Evolutionary conservation across 257 asterid genomes (phyloP).

Genomic region (Petunia secreta): DNA sequence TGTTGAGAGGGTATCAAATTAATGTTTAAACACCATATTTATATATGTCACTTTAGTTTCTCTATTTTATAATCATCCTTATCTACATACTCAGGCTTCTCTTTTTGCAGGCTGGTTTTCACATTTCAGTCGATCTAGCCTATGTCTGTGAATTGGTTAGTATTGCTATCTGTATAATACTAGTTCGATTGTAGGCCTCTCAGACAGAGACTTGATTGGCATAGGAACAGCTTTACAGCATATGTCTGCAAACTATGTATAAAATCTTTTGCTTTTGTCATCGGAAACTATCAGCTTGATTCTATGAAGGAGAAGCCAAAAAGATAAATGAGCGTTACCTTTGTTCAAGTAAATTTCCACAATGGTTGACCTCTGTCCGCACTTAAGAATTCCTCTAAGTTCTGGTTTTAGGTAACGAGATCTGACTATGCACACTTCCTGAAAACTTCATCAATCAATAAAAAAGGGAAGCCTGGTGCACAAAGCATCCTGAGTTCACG

Average conservation of each 20-base stretch:
- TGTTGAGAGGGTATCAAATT: constrained; percentile 61
- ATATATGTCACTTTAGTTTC: constrained; percentile 13
- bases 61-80: neutral
- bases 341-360: constrained; percentile 8
- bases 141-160: constrained; percentile 87
- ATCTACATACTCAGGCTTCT: constrained; percentile 19
- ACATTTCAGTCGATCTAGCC: constrained; percentile 75
- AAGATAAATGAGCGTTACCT: neutral
- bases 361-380: neutral
- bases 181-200: constrained; percentile 10
- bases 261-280: neutral
- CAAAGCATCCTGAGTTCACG: too few species aligned
- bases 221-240: neutral
- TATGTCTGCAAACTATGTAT: constrained; percentile 6
- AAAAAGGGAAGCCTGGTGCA: too few species aligned
- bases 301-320: neutral
- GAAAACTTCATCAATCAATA: constrained; percentile 8
- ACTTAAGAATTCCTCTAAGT: constrained; percentile 8
- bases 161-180: neutral
- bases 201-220: constrained; percentile 7
- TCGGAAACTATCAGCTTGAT: neutral
- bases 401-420: constrained; percentile 10
- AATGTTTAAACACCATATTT: constrained; percentile 5
- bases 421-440: neutral
- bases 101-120: constrained; percentile 66